phyloP scores from a whole-genome alignment of 352 stramenopile species.

The Globisporangium radiosum region DNA sequence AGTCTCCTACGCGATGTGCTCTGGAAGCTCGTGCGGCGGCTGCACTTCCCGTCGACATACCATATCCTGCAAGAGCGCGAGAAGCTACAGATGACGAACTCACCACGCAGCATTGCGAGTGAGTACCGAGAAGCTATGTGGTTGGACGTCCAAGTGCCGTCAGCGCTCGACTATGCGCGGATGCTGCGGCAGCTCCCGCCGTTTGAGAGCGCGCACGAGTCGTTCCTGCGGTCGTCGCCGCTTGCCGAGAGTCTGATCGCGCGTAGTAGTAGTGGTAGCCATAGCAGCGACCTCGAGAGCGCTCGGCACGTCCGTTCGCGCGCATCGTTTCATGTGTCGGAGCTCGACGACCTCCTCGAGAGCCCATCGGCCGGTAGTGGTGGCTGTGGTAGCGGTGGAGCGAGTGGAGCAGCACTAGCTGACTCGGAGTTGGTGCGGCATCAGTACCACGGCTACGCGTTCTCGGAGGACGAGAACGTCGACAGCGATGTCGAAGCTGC shows the following conservation, averaged over 20 bases:
- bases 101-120: conserved; percentile 40
- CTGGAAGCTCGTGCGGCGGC: conserved; percentile 67
- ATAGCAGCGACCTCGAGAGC: conserved; percentile 9
- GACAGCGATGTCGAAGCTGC: conserved; percentile 57
- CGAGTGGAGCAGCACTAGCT: not conserved
- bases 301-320: conserved; percentile 42
- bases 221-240: conserved; percentile 46
- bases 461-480: conserved; percentile 72
- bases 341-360: not conserved
- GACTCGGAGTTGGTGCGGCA: conserved; percentile 8
- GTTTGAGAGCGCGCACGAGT: conserved; percentile 48
- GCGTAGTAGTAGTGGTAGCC: conserved; percentile 1
- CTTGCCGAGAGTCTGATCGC: conserved; percentile 53
- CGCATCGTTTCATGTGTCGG: conserved; percentile 39
- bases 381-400: not conserved
- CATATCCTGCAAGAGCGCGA: conserved; percentile 79
- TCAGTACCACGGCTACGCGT: conserved; percentile 72
- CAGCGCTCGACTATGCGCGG: conserved; percentile 31
- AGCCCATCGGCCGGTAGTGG: not conserved
- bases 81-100: conserved; percentile 51
- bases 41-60: conserved; percentile 60
- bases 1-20: conserved; percentile 60
- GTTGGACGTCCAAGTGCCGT: conserved; percentile 31
- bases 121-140: conserved; percentile 26
- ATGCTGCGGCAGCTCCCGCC: conserved; percentile 35